These are phyloP conservation scores for Pseudevernia furfuracea DNA, from an alignment of 495 filamentous ascomycete species.

Conservation along the genomic window DNA sequence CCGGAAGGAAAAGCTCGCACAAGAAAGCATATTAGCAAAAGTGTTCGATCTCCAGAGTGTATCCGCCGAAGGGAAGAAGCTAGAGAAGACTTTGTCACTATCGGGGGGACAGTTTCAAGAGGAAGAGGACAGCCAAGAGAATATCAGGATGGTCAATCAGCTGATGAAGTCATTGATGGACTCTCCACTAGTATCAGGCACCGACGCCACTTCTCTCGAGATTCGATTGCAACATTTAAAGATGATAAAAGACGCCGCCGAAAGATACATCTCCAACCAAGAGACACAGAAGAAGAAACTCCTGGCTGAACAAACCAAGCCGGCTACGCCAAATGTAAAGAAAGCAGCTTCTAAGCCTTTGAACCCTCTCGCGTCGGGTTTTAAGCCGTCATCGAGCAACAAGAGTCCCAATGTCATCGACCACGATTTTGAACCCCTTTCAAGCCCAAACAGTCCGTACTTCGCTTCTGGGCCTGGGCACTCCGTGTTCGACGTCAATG, in stretches of 20 bases:
- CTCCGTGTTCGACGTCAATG: slow-evolving; percentile 5
- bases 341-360: slow-evolving; percentile 17
- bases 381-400: slow-evolving; percentile 11
- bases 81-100: slow-evolving; percentile 27
- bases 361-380: slow-evolving; percentile 11
- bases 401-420: background rate
- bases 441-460: slow-evolving; percentile 4
- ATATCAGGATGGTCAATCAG: slow-evolving; percentile 37
- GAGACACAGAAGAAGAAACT: slow-evolving; percentile 11
- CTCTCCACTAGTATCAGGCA: background rate
- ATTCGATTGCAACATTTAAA: slow-evolving; percentile 20
- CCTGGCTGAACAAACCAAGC: slow-evolving; percentile 7
- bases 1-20: slow-evolving; percentile 43
- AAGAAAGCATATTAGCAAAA: slow-evolving; percentile 46
- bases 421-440: slow-evolving; percentile 5
- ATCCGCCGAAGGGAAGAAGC: slow-evolving; percentile 27
- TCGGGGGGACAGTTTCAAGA: slow-evolving; percentile 10
- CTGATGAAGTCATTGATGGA: slow-evolving; percentile 18
- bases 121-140: slow-evolving; percentile 33
- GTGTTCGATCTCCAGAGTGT: slow-evolving; percentile 45
- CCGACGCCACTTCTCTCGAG: slow-evolving; percentile 10
- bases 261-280: slow-evolving; percentile 21
- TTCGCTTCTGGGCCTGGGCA: background rate
- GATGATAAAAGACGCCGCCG: slow-evolving; percentile 21
- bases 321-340: slow-evolving; percentile 5